These are phyloP conservation scores for Linderina pennispora DNA, from an alignment of 192 early-diverging fungal species.

Conservation along the genomic window DNA sequence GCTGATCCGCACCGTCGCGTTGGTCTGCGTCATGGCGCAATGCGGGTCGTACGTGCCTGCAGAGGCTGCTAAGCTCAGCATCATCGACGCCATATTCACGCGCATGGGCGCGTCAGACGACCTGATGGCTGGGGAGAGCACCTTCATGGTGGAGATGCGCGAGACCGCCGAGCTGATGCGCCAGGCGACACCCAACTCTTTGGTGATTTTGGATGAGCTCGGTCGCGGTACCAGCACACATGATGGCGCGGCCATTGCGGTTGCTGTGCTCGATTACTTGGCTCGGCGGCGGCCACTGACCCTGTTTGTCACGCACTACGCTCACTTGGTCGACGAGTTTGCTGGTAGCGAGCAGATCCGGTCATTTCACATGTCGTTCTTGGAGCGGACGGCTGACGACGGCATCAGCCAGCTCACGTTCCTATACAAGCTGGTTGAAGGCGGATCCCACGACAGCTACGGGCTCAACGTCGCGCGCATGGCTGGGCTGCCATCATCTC, in stretches of 20 bases:
- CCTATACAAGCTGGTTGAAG: conserved; percentile 82
- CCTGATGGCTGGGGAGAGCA: conserved; percentile 86
- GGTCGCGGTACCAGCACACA: conserved; percentile 95
- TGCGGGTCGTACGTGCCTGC: conserved; percentile 94
- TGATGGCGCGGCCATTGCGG: conserved; percentile 97
- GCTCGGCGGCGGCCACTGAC: conserved; percentile 68
- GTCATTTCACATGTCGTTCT: conserved; percentile 35
- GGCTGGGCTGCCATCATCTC: conserved; percentile 71
- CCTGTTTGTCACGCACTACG: conserved; percentile 95
- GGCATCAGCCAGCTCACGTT: conserved; percentile 71
- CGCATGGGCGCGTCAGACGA: conserved; percentile 97
- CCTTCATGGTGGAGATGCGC: conserved; percentile 93
- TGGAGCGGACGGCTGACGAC: conserved; percentile 55
- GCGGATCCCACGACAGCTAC: conserved; percentile 84
- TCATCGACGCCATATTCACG: conserved; percentile 91
- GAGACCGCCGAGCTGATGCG: conserved; percentile 90
- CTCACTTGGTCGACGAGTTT: conserved; percentile 64
- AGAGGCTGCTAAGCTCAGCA: conserved; percentile 55
- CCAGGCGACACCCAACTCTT: conserved; percentile 77
- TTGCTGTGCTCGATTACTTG: conserved; percentile 83
- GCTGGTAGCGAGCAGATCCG: conserved; percentile 10
- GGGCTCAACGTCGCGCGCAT: conserved; percentile 96
- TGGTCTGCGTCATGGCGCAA: conserved; percentile 93
- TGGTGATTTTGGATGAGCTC: conserved; percentile 95
- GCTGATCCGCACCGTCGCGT: conserved; percentile 84